Base-by-base conservation (phyloP, 768 basidiomycete species). In the Lactarius quietus region DNA sequence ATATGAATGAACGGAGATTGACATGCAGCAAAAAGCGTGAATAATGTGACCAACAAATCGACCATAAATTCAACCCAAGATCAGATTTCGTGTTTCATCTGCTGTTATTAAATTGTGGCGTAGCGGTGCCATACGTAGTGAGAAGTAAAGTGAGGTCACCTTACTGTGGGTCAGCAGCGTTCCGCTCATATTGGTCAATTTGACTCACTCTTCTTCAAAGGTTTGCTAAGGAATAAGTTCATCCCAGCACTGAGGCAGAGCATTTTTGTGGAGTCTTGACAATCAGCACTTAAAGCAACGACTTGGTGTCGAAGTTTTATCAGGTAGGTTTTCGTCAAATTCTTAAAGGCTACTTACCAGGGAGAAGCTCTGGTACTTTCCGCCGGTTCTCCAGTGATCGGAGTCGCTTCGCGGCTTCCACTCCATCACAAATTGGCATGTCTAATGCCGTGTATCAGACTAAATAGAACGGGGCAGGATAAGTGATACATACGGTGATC, bases 381-480 rank as follows among this genome's bases (percentile, higher is more conserved):
- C 82, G 80, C 70, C 82, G 83, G 65, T 75, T 81, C 72, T 90
- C 89, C 26, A 87, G 70, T 26, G 81, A 67, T 48, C 89, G 81
- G 33, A 90, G 57, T 57, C 84, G 81, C 73, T 89, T 89, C 35
- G 86, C 81, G 8, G 89, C 89, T 69, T 89, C 88, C 6, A 90
- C 87, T 7, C 89, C 89, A 70, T 90, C 89, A 67, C 87, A 89
- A 57, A 90, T 78, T 2, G 89, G 89, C 89, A 90, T 90, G 70
- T 90, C 88, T 89, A 57, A 6, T 26, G n/a, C 15, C 28, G 6
- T 14, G 15, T 5, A 35, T 23, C 35, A 65, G 57, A 67, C 20
- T 7, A 52, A 45, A 29, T 33, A 28, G 59, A 36, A 33, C 58
- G 41, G 18, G 7, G 9, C 3, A 10, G 28, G 20, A 33, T 36